Base-by-base conservation (phyloP, 768 basidiomycete genomes). In the Boletus sensibilis region DNA sequence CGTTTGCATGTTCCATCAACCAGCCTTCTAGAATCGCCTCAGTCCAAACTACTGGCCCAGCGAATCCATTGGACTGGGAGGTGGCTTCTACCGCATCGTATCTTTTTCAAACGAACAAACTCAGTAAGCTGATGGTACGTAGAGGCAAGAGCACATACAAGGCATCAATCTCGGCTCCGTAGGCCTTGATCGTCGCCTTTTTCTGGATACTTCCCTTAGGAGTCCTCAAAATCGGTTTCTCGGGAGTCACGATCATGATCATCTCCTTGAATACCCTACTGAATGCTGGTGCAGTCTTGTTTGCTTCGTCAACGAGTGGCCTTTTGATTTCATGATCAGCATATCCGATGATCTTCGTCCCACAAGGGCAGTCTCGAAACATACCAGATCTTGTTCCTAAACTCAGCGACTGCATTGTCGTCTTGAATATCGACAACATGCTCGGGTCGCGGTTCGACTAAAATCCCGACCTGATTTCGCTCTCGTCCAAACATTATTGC, bases 201-300 rank as follows among this genome's bases (percentile, higher is more conserved):
- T 60, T 55, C 35, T 59, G 62, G 14, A 64, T 55, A 4, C 62
- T 67, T 23, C 65, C 69, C 40, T 71, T 71, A 0, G 65, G 72
- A 2, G 78, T 70, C 39, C 75, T 70, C 16, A 69, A 64, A 7
- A 82, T 59, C 0, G 79, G 80, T 56, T 77, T 77, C 0, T 61
- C 68, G 29, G 74, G 59, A 0, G 64, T 59, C 1, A 78, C 65
- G n/a, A 81, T 58, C 11, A 81, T 34, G 43, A 82, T 79, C 79
- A 81, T 79, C 59, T 81, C 76, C 62, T 78, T 78, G 70, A 76
- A 79, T 21, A 79, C 69, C n/a, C 73, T 67, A 52, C 75, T 76
- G 54, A 74, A 76, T 1, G 72, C 65, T 0, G 78, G 78, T 0
- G 74, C 68, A 8, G 56, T 59, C 14, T 57, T 59, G 55, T 79